Conservation (phyloP, 2,329 filamentous ascomycete species). For the Colletotrichum musae region DNA sequence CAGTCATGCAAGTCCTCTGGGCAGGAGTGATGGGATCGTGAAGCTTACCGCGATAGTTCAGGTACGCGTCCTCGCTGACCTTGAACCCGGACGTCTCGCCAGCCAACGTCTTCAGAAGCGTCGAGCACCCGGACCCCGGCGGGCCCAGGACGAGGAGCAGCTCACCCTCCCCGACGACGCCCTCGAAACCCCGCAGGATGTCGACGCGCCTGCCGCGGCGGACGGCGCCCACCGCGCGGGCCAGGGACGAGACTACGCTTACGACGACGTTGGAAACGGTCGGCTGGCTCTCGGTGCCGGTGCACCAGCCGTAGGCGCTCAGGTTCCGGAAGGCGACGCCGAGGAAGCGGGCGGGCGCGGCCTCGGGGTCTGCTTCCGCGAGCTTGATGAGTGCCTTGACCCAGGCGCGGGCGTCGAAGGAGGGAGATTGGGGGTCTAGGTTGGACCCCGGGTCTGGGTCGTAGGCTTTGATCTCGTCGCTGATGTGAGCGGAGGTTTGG, state of each 20-base stretch:
- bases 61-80: conserved; percentile 43
- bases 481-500: background rate
- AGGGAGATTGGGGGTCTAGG: conserved; percentile 45
- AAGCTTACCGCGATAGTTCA: conserved; percentile 26
- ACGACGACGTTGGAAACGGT: conserved; percentile 22
- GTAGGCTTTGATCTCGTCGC: background rate
- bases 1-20: background rate
- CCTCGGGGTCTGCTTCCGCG: conserved; percentile 42
- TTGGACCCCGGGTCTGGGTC: conserved; percentile 41
- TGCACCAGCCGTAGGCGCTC: conserved; percentile 46
- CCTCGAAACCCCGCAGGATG: conserved; percentile 47
- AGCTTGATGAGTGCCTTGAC: conserved; percentile 45
- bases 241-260: background rate
- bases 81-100: conserved; percentile 42
- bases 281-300: conserved; percentile 44
- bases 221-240: background rate
- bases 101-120: conserved; percentile 72
- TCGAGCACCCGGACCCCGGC: conserved; percentile 72
- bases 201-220: conserved; percentile 38
- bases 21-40: background rate
- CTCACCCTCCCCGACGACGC: conserved; percentile 59
- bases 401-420: conserved; percentile 46
- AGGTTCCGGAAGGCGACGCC: conserved; percentile 47
- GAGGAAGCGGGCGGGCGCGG: conserved; percentile 43
- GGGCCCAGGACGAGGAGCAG: conserved; percentile 71